phyloP scores from a whole-genome alignment of 2,329 filamentous ascomycete species.

The Cercospora nicotianae region DNA sequence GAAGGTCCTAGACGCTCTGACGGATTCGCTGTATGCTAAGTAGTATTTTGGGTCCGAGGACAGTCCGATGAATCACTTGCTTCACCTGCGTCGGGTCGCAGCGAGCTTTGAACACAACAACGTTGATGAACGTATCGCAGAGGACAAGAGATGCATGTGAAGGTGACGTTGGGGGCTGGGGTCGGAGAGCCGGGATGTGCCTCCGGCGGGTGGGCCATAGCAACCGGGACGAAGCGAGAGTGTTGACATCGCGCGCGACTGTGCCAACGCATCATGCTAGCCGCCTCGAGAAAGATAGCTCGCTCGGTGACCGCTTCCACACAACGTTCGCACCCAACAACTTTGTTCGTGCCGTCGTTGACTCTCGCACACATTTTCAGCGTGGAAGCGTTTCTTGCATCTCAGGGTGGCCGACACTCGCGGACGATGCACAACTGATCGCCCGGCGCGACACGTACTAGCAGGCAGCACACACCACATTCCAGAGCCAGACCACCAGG shows the following conservation, averaged over 20 bases:
- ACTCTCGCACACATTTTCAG: background rate
- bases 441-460: slow-evolving; percentile 4
- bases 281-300: background rate
- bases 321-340: slow-evolving; percentile 3
- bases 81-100: too few species aligned
- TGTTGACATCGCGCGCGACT: background rate
- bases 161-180: background rate
- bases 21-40: too few species aligned
- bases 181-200: background rate
- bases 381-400: slow-evolving; percentile 1
- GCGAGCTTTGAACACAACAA: too few species aligned
- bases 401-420: background rate
- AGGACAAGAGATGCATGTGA: background rate
- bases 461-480: slow-evolving; percentile 5
- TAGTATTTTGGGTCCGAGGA: too few species aligned
- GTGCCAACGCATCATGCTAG: background rate
- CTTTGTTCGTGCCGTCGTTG: background rate
- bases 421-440: slow-evolving; percentile 1
- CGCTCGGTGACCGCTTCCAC: slow-evolving; percentile 2
- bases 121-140: too few species aligned
- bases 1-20: too few species aligned
- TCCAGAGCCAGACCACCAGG: background rate
- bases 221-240: background rate
- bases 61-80: too few species aligned
- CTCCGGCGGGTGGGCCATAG: background rate